Base-by-base conservation (phyloP, 108 stramenopile species). In the Parmales sp. region DNA sequence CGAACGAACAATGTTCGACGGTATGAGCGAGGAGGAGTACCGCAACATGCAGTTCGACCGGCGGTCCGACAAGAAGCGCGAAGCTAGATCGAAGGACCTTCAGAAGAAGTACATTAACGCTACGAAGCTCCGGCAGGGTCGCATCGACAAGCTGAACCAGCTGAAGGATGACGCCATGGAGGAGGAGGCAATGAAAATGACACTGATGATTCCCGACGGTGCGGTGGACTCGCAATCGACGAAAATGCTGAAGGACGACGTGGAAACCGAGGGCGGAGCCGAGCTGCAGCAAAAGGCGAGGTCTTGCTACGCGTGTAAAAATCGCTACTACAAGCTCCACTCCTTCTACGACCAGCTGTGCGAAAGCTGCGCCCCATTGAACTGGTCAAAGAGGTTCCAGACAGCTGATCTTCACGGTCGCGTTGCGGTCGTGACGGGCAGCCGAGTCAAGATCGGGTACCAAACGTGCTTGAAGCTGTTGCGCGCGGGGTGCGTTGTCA, bases 281-380 rank as follows among this genome's bases (percentile, higher is more conserved):
- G 65, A 72, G 2, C 38, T 70, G 29, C 71, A 90, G 8, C 88
- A 89, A 64, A 86, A 86, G 65, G 75, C 89, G 0, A 79, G 90
- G 2, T 88, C 90, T 0, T 94, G 93, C 76, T 94, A 94, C 72
- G 74, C 78, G 25, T 94, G 93, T 74, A 91, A 92, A 73, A 72
- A 74, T 0, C 82, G 90, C 16, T 94, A 81, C 70, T 77, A 84
- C 13, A 75, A 77, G 28, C 71, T 94, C 38, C 93, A 94, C 70
- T 72, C 80, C 54, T 94, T 94, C 66, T 94, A 94, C 75, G 93
- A 90, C 64, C 86, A 88, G 67, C 76, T 94, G 6, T 94, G 93
- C 76, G 89, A 89, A 4, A 38, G 68, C 4, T 94, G 93, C 75
- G 89, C 93, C 9, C 49, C 76, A 3, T 71, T 92, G 50, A 92